Percentiles rank a stretch among this genome's conserved stretches.
These are phyloP conservation scores for Discostella pseudostelligera DNA, from an alignment of 108 stramenopile species.

Conservation along the genomic window DNA sequence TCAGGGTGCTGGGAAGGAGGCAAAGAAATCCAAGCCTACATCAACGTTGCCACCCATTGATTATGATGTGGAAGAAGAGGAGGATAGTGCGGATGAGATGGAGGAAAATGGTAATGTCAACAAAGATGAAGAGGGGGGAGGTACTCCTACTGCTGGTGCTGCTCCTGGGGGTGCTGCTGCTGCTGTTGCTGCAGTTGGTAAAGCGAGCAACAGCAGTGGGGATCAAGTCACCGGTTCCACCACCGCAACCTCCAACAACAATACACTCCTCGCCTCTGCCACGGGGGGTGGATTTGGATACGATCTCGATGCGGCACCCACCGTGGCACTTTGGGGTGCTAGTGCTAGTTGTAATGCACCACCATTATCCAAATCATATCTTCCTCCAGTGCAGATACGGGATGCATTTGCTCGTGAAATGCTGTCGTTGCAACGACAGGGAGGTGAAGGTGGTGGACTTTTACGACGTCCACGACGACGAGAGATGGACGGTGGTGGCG, in stretches of 20 bases:
- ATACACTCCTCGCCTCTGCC: slow-evolving; percentile 39
- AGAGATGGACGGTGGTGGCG: neutral
- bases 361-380: neutral
- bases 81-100: neutral
- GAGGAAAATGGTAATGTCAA: too few relatives aligned
- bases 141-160: slow-evolving; percentile 2
- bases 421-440: too few relatives aligned
- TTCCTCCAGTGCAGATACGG: too few relatives aligned
- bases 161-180: neutral
- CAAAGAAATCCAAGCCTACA: neutral
- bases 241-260: too few relatives aligned
- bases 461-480: slow-evolving; percentile 11
- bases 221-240: too few relatives aligned
- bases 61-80: slow-evolving; percentile 28
- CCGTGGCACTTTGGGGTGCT: slow-evolving; percentile 75
- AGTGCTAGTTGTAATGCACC: slow-evolving; percentile 39
- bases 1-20: neutral
- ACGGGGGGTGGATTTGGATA: slow-evolving; percentile 80
- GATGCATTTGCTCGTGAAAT: too few relatives aligned
- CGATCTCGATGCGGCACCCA: slow-evolving; percentile 76
- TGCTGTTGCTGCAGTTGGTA: neutral
- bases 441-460: neutral
- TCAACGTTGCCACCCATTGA: slow-evolving; percentile 22
- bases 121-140: too few relatives aligned
- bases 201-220: neutral